phyloP scores from a whole-genome alignment of 2,329 filamentous ascomycete genomes.

The Didymella pinodella region DNA sequence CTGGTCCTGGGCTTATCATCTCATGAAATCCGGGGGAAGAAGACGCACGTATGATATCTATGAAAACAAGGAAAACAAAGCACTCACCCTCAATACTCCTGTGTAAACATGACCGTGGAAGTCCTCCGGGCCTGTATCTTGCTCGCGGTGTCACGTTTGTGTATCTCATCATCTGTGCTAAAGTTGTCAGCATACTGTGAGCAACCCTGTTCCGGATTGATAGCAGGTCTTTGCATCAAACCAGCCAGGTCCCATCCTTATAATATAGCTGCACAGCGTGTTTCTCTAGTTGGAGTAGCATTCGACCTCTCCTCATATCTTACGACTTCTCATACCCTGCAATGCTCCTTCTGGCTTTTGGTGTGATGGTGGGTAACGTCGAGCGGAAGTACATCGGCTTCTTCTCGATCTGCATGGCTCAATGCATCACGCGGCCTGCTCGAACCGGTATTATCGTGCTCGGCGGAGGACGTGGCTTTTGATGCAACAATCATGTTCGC shows the following conservation, averaged over 20 bases:
- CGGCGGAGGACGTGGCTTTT: not conserved
- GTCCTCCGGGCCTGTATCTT: not conserved
- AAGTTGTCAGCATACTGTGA: too few relatives aligned
- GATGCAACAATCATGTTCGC: not conserved
- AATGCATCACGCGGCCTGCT: not conserved
- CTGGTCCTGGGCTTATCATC: constrained; percentile 6
- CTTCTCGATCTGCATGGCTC: not conserved
- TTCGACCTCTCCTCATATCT: not conserved
- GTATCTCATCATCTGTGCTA: too few relatives aligned
- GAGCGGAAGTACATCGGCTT: not conserved
- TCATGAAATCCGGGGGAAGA: constrained; percentile 1
- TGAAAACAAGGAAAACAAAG: not conserved
- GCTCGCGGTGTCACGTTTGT: not conserved
- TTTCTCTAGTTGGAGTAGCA: too few relatives aligned
- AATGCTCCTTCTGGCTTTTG: not conserved
- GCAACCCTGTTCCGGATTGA: too few relatives aligned
- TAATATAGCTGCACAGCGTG: not conserved
- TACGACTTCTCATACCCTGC: not conserved
- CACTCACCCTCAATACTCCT: not conserved
- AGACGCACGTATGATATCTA: not conserved
- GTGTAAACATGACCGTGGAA: not conserved
- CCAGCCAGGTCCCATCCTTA: too few relatives aligned
- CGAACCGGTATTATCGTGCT: not conserved
- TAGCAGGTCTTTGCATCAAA: too few relatives aligned
- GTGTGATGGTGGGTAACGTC: not conserved